These are phyloP conservation scores for Strobilomyces dryophilus DNA, from an alignment of 768 basidiomycete species.

Conservation along the genomic window DNA sequence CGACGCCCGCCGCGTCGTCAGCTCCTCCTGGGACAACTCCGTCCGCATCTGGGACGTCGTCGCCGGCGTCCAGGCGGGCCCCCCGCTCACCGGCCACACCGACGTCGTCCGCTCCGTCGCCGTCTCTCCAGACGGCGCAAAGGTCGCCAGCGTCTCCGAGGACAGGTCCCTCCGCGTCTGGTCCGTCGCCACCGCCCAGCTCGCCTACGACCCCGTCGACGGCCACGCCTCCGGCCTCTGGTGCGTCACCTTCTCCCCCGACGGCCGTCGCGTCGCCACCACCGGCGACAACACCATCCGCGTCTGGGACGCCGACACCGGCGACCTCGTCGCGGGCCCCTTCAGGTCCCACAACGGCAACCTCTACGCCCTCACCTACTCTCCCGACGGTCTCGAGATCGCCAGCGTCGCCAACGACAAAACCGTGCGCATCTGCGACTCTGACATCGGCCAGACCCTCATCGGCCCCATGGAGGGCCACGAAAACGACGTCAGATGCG, in stretches of 20 bases:
- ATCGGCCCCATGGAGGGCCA: slow-evolving; percentile 26
- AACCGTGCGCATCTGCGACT: slow-evolving; percentile 29
- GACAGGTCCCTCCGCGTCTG: slow-evolving; percentile 29
- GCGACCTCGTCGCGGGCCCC: slow-evolving; percentile 21
- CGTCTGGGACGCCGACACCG: slow-evolving; percentile 30
- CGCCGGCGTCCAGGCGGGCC: slow-evolving; percentile 10
- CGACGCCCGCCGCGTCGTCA: slow-evolving; percentile 22
- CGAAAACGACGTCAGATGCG: slow-evolving; percentile 27
- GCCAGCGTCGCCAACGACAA: slow-evolving; percentile 30
- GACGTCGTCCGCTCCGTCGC: slow-evolving; percentile 28
- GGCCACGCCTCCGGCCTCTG: slow-evolving; percentile 26
- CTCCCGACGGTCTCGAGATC: slow-evolving; percentile 29
- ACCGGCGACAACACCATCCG: slow-evolving; percentile 31
- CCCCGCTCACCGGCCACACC: slow-evolving; percentile 24
- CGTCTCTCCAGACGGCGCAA: slow-evolving; percentile 26
- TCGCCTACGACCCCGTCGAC: slow-evolving; percentile 22
- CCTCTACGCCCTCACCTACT: slow-evolving; percentile 37
- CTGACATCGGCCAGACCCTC: slow-evolving; percentile 36
- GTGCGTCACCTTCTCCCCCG: slow-evolving; percentile 31
- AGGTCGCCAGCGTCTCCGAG: slow-evolving; percentile 26
- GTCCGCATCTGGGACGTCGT: slow-evolving; percentile 27
- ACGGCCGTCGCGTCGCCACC: slow-evolving; percentile 30
- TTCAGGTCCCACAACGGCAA: slow-evolving; percentile 31
- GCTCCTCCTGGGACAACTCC: slow-evolving; percentile 24
- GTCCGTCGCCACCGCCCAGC: slow-evolving; percentile 19